Percentiles rank a stretch among this genome's conserved stretches.
Conservation (phyloP, 495 filamentous ascomycete species). For the Lasiosphaeria miniovina region DNA sequence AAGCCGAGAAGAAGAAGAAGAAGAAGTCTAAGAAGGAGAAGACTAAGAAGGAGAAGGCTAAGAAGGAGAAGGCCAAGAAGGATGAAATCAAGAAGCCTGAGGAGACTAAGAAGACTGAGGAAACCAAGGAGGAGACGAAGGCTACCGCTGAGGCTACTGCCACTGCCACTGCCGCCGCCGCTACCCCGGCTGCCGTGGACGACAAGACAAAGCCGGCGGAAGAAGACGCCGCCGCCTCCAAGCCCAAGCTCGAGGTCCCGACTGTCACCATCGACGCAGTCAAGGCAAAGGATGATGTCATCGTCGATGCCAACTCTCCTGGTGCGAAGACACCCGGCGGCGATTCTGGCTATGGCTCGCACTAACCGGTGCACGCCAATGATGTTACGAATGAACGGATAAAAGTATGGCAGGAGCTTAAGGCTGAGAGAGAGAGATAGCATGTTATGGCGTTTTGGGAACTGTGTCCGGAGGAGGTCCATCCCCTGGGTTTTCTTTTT, state of each 20-base stretch:
- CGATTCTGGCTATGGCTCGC: conserved; percentile 35
- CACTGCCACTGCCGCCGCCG: conserved; percentile 1
- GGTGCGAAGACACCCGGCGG: conserved; percentile 15
- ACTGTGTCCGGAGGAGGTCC: too few species aligned
- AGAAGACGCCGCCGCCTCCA: conserved; percentile 3
- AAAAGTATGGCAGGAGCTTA: background rate
- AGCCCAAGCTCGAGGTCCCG: conserved; percentile 4
- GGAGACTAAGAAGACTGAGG: conserved; percentile 15
- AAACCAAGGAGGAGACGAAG: conserved; percentile 18
- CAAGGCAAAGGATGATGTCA: conserved; percentile 21
- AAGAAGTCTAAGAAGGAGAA: conserved; percentile 10
- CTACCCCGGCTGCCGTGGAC: conserved; percentile 4
- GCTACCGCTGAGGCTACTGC: conserved; percentile 1
- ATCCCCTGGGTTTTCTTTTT: too few species aligned
- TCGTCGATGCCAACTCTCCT: conserved; percentile 17
- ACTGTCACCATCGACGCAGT: conserved; percentile 19
- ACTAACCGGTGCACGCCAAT: conserved; percentile 4
- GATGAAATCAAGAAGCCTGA: conserved; percentile 4
- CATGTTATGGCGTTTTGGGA: background rate
- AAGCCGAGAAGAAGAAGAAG: conserved; percentile 20
- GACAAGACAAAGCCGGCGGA: conserved; percentile 14
- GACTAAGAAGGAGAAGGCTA: conserved; percentile 21
- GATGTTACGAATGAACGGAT: background rate
- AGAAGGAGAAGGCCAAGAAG: conserved; percentile 8
- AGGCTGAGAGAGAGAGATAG: background rate